Base-by-base conservation (phyloP, 164 flowering plant species). In the Brasenia schreberi region DNA sequence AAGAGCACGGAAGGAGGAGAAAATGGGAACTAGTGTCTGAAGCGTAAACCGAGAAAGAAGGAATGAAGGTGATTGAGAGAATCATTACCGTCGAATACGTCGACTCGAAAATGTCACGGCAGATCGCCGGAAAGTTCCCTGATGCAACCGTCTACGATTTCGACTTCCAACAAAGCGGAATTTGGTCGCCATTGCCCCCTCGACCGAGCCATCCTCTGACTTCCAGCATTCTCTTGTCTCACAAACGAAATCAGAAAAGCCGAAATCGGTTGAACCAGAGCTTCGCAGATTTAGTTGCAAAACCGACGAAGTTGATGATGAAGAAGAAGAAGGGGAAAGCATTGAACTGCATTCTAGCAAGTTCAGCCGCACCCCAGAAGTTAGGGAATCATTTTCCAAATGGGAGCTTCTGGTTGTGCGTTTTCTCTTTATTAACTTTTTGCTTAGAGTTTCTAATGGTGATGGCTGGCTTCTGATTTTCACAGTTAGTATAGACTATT, bases 161-260 rank as follows among this genome's bases (percentile, higher is more conserved):
- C 77, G 88, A 92, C 75, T 92, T 89, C 79, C 43, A 87, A 0
- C 92, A 92, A 80, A 92, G 97, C 72, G 84, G 90, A 18, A 78
- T 92, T 42, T 92, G 96, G 96, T 92, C 97, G 44, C 97, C 97
- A 7, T 65, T 88, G 43, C 70, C 81, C 67, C 88, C 85, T 65
- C 81, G 83, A n/a, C 9, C 17, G 16, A 44, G 65, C n/a, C 1
- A 33, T n/a, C 56, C 64, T 7, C 44, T 5, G 9, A 56, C 42
- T 69, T 42, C 67, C 62, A 5, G 27, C 27, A 23, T 23, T 23
- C 27, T 23, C 27, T 23, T 2, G 0, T 23, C 19, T 67, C 49
- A 42, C 42, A 59, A 11, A n/a, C 63, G 7, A 42, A 61, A 60
- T 18, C 66, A 12, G 74, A 70, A 53, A 75, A 66, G 53, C 16